phyloP scores from a whole-genome alignment of 2,329 filamentous ascomycete species.

The Acrocalymma vagum region DNA sequence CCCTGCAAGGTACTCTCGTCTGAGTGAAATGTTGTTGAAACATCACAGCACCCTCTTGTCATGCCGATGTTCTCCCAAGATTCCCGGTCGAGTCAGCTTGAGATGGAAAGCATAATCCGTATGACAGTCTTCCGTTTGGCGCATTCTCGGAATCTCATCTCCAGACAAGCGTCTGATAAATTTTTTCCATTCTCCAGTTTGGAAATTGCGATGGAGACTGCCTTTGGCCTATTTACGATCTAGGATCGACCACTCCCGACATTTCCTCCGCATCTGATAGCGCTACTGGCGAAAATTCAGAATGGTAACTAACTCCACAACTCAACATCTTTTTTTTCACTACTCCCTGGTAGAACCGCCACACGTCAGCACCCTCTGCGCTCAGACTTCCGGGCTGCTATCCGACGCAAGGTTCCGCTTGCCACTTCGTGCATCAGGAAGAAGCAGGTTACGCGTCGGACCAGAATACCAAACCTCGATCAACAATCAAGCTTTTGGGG shows the following conservation, averaged over 20 bases:
- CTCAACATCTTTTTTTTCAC: conserved; percentile 3
- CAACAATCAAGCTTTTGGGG: conserved; percentile 20
- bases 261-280: conserved; percentile 11
- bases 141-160: no score
- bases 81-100: conserved; percentile 8
- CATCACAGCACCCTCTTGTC: conserved; percentile 13
- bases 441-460: conserved; percentile 21
- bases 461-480: conserved; percentile 14
- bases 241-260: conserved; percentile 13
- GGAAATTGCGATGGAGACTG: conserved; percentile 2
- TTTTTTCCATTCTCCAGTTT: no score
- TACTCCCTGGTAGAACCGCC: conserved; percentile 13
- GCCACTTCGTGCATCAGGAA: conserved; percentile 5
- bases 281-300: conserved; percentile 12
- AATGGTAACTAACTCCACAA: background rate
- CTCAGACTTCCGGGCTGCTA: conserved; percentile 6
- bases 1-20: conserved; percentile 29
- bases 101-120: conserved; percentile 6
- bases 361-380: conserved; percentile 2
- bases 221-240: conserved; percentile 2
- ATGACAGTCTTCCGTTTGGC: conserved; percentile 18
- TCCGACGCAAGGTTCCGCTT: conserved; percentile 18
- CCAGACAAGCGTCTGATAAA: no score
- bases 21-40: conserved; percentile 16
- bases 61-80: conserved; percentile 15